Evolutionary conservation across 495 filamentous ascomycete species (phyloP), one percentile per base, ranked within the genome.

Genomic region (Penicillium ochrochloron): DNA sequence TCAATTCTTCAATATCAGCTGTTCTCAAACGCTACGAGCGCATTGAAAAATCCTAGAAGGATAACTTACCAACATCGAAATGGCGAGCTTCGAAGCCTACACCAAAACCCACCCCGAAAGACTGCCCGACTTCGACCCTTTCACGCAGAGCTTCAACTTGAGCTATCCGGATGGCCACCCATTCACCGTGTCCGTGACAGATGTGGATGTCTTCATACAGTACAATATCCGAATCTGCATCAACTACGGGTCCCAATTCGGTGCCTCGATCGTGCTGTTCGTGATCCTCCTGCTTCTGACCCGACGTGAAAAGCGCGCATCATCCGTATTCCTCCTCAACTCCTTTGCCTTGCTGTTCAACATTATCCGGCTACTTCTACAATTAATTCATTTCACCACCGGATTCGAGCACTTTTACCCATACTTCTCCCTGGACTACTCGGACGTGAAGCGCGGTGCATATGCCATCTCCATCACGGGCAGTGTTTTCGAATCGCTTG

Each of bases 181-280:
- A 0, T 75, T 91, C 71, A 73, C 78, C 8, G 70, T 90, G 37
- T 60, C 78, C 56, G 68, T 91, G 27, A 52, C 64, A 12, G 73
- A 78, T 5, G 57, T 94, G 29, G 76, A 87, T 63, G 50, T 60
- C 9, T 77, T 84, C 59, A 73, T 83, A 66, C 64, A 68, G 60
- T 85, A 86, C 72, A 80, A 80, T 66, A 69, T 86, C 52, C 78
- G 82, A 19, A 75, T 83, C 48, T 80, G 81, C 73, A 88, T 93
- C 85, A 90, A 88, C 73, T 93, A 88, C 69, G 88, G 84, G 50
- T 72, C 80, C 33, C 91, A 96, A 72, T 80, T 93, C 57, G 93
- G 93, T 34, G 89, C 90, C n/a, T 86, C 85, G 33, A 63, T 89
- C 63, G 70, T 90, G 25, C 86, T 94, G 60, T 76, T 93, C 23